Conservation (phyloP, 805 yeast genomes). For the Suhomyces pyralidae region DNA sequence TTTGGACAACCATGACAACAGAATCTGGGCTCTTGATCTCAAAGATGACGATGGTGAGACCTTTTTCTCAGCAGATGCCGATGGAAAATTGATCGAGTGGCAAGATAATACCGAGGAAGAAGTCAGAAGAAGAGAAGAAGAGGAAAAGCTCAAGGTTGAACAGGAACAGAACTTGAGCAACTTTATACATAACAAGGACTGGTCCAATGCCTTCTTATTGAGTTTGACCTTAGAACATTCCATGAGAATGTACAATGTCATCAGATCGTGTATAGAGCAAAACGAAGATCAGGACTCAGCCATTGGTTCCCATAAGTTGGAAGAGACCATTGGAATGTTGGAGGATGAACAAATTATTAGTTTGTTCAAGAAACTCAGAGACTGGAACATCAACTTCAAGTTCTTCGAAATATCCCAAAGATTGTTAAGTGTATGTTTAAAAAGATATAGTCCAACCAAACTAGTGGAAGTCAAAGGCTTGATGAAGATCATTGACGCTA, state of each 20-base stretch:
- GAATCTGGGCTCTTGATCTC: slow-evolving; percentile 86
- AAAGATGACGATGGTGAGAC: slow-evolving; percentile 65
- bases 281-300: slow-evolving; percentile 47
- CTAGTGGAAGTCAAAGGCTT: slow-evolving; percentile 66
- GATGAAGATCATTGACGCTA: slow-evolving; percentile 64
- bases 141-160: slow-evolving; percentile 61
- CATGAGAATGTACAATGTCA: slow-evolving; percentile 76
- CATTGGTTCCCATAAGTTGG: slow-evolving; percentile 60
- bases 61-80: slow-evolving; percentile 89
- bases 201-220: slow-evolving; percentile 84
- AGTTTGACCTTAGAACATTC: slow-evolving; percentile 90
- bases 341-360: slow-evolving; percentile 55
- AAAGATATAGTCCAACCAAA: slow-evolving; percentile 50
- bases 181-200: slow-evolving; percentile 65
- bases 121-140: slow-evolving; percentile 47
- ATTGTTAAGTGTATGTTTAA: slow-evolving; percentile 62
- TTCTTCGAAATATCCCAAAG: slow-evolving; percentile 80
- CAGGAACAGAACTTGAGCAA: slow-evolving; percentile 86
- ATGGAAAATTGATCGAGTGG: slow-evolving; percentile 90
- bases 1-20: slow-evolving; percentile 84
- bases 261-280: slow-evolving; percentile 57
- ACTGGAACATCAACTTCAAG: slow-evolving; percentile 91
- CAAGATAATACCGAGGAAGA: slow-evolving; percentile 79
- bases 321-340: slow-evolving; percentile 56
- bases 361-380: slow-evolving; percentile 75